Evolutionary conservation across 345 rosid genomes (phyloP), one percentile per base, ranked within the genome.

Genomic region (Bruguiera parviflora): DNA sequence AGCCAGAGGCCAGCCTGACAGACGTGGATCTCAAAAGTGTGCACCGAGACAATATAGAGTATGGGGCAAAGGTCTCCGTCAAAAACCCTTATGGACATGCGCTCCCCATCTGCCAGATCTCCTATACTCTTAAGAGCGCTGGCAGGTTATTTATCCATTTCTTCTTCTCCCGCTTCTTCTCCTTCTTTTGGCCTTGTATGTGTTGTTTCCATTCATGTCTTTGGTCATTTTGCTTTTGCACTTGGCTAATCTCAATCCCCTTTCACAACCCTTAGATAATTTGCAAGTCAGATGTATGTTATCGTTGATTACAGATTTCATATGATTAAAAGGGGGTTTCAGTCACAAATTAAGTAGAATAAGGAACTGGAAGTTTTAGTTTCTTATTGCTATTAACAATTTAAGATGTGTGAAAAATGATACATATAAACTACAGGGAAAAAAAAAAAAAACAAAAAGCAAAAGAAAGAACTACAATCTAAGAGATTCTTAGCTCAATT

Each of bases 41-140:
- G 25, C 79, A 77, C 72, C 87, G 86, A 6, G 83, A 82, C 77
- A 78, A 84, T 49, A 72, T 86, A 20, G 89, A 86, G 53, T 95
- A 89, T 71, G 67, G 32, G 2, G 96, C 99, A 0, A 82, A 92
- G 71, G 83, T 95, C 73, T 71, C 92, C 22, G 89, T 92, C 47
- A 79, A 69, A 64, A 95, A 95, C 64, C 99, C 99, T 43, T 92
- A 95, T 57, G 25, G 79, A 28, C 82, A 76, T 64, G 21, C 96
- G 4, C 32, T 95, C 53, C 99, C 99, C 67, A 87, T 95, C 66
- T 90, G 98, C 66, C 86, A 90, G 84, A 86, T 92, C 85, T 75
- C 88, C 53, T 95, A 79, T 80, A 55, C 75, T 46, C 84, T 95
- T 88, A 92, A 88, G 68, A 87, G 97, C 73, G 87, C 61, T 58